Evolutionary conservation across 331 rosid genomes (phyloP), one percentile per base, ranked within the genome.

Genomic region (Quercus phellos): DNA sequence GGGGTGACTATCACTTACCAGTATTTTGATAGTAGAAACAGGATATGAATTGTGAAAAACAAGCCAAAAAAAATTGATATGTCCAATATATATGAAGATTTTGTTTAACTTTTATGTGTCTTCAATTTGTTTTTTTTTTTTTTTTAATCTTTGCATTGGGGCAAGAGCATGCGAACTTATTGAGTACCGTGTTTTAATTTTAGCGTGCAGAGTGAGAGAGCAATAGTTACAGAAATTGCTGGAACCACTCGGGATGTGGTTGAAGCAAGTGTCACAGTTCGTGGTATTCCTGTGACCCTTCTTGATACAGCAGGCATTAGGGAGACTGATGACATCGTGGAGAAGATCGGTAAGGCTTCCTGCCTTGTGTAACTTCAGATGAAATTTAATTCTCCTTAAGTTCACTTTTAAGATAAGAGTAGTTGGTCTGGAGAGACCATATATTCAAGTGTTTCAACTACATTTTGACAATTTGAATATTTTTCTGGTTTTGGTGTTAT

Each of bases 141-240:
- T 2, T 21, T 27, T 60, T 61, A 11, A 2, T 63, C 69, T 63
- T 63, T 66, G 35, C 16, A n/a, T 18, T 3, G 35, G 35, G 27
- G 19, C 51, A 34, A 4, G 10, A 66, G n/a, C 18, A 9, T 46
- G 54, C 13, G 51, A 84, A 75, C 88, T 78, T 88, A 80, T 83
- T 87, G 85, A 88, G 78, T 86, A 70, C 64, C 77, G 29, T 73
- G 35, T 84, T 82, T 83, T 86, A 17, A 32, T 78, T 80, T 90
- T 94, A 92, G 99, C 89, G 86, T 87, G 90, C 98, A 94, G 99
- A 91, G 97, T 87, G 98, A 94, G 83, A 94, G 98, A 81, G 99
- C 99, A 38, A 94, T 94, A 85, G 99, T 94, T 84, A 94, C 99
- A 63, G 93, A 92, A 86, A 79, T 94, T 88, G 97, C 99, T 82